These are phyloP conservation scores for Cucurbitaria berberidis DNA, from an alignment of 2,329 filamentous ascomycete genomes.

Conservation along the genomic window DNA sequence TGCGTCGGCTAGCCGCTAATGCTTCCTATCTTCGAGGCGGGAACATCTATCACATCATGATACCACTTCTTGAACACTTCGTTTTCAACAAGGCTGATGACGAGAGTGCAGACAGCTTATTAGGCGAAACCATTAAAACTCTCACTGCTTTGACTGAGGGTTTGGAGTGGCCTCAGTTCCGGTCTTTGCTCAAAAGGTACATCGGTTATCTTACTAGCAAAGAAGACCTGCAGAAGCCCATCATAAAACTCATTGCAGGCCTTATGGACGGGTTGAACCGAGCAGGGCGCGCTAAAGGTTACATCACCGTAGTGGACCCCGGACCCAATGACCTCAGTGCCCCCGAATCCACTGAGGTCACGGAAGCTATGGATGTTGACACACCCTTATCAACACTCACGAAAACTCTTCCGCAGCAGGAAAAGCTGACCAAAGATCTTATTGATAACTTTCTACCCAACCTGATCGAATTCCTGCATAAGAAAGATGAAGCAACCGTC, in stretches of 20 bases:
- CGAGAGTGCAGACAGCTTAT: constrained; percentile 77
- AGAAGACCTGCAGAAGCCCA: constrained; percentile 82
- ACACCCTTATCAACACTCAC: constrained; percentile 55
- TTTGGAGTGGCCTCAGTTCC: constrained; percentile 90
- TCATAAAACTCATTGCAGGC: constrained; percentile 80
- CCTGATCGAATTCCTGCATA: constrained; percentile 82
- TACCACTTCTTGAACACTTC: constrained; percentile 93
- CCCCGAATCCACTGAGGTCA: constrained; percentile 19
- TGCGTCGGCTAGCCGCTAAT: constrained; percentile 75
- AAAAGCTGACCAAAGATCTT: constrained; percentile 75
- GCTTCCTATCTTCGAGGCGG: constrained; percentile 73
- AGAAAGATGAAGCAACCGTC: constrained; percentile 94
- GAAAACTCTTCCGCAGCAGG: constrained; percentile 68
- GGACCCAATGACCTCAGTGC: constrained; percentile 53
- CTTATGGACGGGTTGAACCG: constrained; percentile 77
- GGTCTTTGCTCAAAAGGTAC: constrained; percentile 82
- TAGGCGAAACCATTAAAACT: constrained; percentile 82
- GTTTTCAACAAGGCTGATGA: constrained; percentile 84
- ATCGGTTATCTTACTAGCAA: constrained; percentile 81
- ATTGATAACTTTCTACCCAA: constrained; percentile 77
- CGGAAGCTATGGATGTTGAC: constrained; percentile 35
- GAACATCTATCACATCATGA: constrained; percentile 84
- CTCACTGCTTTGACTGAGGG: constrained; percentile 76
- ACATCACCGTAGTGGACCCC: constrained; percentile 21
- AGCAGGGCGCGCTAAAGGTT: constrained; percentile 53